Evolutionary conservation across 2,329 filamentous ascomycete species (phyloP), one percentile per base, ranked within the genome.

Genomic region (Neoscytalidium dimidiatum): DNA sequence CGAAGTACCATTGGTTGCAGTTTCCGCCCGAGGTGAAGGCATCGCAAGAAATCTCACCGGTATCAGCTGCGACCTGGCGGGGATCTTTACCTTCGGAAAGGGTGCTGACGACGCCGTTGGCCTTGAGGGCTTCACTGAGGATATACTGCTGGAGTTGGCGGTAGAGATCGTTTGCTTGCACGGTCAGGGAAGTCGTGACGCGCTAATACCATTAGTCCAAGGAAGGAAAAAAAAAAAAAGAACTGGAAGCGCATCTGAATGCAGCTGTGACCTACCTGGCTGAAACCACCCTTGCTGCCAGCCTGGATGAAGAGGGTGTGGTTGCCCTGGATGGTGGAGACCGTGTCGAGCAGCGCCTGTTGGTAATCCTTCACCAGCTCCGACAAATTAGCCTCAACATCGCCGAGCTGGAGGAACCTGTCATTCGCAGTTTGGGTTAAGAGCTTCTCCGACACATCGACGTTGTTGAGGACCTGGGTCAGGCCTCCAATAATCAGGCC

Each of bases 381-480:
- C 9, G 51, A 56, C 19, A 56, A 19, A 13, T 56, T 56, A 4
- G 51, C 51, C 51, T 56, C 51, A 13, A 56, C 26, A 29, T 56
- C 51, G 6, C 51, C 51, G 9, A 56, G 11, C 31, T 56, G 51
- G 4, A 56, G 51, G n/a, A 56, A 56, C 4, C 51, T 38, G 19
- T 56, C 51, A 13, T 56, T 56, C 17, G 51, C 51, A 1, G 51
- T 56, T 21, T 56, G 51, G 5, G 51, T 56, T 21, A 56, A 56
- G n/a, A 56, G 51, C 19, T 56, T 56, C 51, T 56, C 51, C 19
- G 51, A 56, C n/a, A 56, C 31, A n/a, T 56, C 51, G 31, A 56
- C 31, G 51, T 56, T 56, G 51, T 56, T 56, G 4, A 56, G 33
- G 19, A 56, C 51, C 5, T 56, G 51, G 7, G 31, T 56, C 7